A percentile compares a stretch with the other conserved stretches of the same genome.
Evolutionary conservation across 257 asterid species (phyloP).

Genomic region (Solanum arcanum): DNA sequence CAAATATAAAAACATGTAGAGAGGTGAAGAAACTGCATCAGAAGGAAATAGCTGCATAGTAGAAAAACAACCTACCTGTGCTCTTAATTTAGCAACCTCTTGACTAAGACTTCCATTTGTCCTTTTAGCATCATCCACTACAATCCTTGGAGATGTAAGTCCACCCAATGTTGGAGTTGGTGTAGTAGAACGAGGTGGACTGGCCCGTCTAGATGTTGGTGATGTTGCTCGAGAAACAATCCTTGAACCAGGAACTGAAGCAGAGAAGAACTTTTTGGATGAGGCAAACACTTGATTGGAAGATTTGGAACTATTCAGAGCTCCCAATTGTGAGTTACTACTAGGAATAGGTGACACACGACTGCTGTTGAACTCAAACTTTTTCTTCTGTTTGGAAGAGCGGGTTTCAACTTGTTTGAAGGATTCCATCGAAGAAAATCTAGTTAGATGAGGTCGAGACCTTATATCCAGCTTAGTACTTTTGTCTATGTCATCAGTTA

Average conservation of each 20-base stretch:
- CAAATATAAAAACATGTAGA: not conserved
- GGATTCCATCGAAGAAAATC: constrained; percentile 81
- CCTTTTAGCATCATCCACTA: constrained; percentile 50
- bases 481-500: constrained; percentile 40
- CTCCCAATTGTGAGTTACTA: constrained; percentile 81
- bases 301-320: constrained; percentile 64
- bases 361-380: constrained; percentile 75
- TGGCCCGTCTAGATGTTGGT: constrained; percentile 75
- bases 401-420: constrained; percentile 76
- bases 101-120: constrained; percentile 64
- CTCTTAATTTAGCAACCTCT: constrained; percentile 70
- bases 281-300: constrained; percentile 83
- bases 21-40: not conserved
- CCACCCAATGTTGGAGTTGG: constrained; percentile 97
- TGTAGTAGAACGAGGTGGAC: constrained; percentile 98
- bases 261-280: constrained; percentile 91
- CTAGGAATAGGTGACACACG: constrained; percentile 93
- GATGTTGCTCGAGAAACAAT: constrained; percentile 98
- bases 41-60: not conserved
- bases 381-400: constrained; percentile 71
- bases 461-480: constrained; percentile 49
- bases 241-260: constrained; percentile 97
- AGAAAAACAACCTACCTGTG: constrained; percentile 46
- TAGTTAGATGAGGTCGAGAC: constrained; percentile 62
- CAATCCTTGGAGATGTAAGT: constrained; percentile 73